Conservation (phyloP, 169 alveolate genomes). For the Cytauxzoon felis region DNA sequence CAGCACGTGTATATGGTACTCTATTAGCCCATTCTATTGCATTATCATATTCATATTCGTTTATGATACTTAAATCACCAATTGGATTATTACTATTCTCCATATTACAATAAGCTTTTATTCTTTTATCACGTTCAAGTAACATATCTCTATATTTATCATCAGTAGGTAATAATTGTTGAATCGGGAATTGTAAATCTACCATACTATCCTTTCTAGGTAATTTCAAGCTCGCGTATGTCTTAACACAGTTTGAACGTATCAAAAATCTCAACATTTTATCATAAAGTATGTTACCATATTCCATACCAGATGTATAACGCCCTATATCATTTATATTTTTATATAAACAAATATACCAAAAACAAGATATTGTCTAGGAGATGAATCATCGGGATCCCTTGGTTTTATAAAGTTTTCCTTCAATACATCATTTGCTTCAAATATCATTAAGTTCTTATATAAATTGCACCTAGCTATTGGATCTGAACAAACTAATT, state of each 20-base stretch:
- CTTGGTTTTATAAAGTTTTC: constrained; percentile 7
- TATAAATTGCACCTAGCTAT: constrained; percentile 55
- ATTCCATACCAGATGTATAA: neutral
- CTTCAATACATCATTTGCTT: constrained; percentile 48
- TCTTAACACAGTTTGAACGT: constrained; percentile 61
- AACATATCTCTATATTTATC: constrained; percentile 16
- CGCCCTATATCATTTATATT: neutral
- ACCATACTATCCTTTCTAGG: constrained; percentile 50
- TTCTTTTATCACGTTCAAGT: constrained; percentile 6
- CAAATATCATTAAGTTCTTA: constrained; percentile 44
- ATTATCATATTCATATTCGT: constrained; percentile 54
- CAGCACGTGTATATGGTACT: constrained; percentile 60
- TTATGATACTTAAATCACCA: constrained; percentile 49
- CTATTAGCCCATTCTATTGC: constrained; percentile 64
- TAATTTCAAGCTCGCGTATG: constrained; percentile 30
- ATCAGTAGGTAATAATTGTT: constrained; percentile 51
- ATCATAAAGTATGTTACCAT: constrained; percentile 25
- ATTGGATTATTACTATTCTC: constrained; percentile 16
- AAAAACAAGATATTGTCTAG: constrained; percentile 49
- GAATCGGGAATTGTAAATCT: constrained; percentile 42
- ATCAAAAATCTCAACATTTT: constrained; percentile 52
- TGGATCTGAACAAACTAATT: constrained; percentile 52
- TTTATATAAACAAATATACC: constrained; percentile 16
- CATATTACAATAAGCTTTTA: constrained; percentile 25
- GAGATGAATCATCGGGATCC: constrained; percentile 23